Base-by-base conservation (phyloP, 345 rosid genomes). In the Citrus hindsii region DNA sequence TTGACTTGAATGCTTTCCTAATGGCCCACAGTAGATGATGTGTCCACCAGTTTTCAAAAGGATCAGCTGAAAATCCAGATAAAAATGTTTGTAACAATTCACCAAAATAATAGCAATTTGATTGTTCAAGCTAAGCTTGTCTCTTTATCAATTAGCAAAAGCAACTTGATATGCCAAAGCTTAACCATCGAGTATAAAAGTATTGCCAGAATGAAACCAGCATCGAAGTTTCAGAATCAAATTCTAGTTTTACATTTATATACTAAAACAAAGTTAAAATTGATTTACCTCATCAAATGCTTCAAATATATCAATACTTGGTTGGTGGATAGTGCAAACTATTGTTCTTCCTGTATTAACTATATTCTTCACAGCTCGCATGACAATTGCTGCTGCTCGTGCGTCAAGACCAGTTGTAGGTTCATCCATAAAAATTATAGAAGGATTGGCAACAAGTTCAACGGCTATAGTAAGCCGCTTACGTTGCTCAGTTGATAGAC, bases 351-450 rank as follows among this genome's bases (percentile, higher is more conserved):
- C 97, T 9, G 97, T 92, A n/a, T 90, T 89, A 25, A 85, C 94
- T 0, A 92, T 81, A 73, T 92, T 93, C 85, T 92, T 93, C 84
- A 90, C 94, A 62, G 92, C 93, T 79, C 98, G 83, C 93, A 93
- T 88, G 59, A 92, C 97, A 61, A 93, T 87, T 66, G 94, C 98
- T 4, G 98, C 98, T 25, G 98, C 86, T 86, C 97, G 86, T 67
- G 97, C 98, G 76, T 93, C 97, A n/a, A 92, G 80, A 40, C 98
- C 92, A 0, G 98, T 88, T 33, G 98, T 90, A 33, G 98, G 98
- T 78, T 93, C 98, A 75, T 92, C 98, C 98, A 93, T 93, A 80
- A 92, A 93, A 3, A 93, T 87, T 63, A 93, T 86, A 7, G 91
- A 89, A 8, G 95, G 98, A 81, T 90, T 93, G 64, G 98, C 93